Conservation (phyloP, 1,284 basidiomycete genomes). For the Fomitopsis schrenkii region DNA sequence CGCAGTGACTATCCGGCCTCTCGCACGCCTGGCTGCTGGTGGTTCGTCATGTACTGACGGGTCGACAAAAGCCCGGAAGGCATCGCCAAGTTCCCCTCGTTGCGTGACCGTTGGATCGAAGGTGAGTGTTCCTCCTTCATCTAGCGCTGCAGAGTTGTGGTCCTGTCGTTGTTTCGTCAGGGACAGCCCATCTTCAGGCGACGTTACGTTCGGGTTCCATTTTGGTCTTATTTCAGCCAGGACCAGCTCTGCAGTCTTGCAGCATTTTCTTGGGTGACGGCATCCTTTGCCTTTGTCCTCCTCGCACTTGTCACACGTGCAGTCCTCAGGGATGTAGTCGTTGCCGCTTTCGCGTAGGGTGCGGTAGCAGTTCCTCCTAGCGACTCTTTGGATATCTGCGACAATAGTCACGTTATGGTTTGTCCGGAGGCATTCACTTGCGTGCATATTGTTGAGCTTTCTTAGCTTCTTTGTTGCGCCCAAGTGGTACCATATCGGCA, state of each 20-base stretch:
- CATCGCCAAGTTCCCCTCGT: background rate
- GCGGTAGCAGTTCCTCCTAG: background rate
- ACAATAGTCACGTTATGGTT: background rate
- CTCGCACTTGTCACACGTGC: too few relatives aligned
- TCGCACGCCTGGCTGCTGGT: background rate
- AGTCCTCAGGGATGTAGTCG: too few relatives aligned
- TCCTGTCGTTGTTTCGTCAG: too few relatives aligned
- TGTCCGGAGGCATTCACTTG: background rate
- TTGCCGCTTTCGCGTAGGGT: background rate
- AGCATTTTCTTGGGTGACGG: too few relatives aligned
- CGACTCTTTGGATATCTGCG: background rate
- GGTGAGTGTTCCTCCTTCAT: too few relatives aligned
- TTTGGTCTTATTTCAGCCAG: too few relatives aligned
- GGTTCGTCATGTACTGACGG: background rate
- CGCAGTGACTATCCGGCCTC: background rate
- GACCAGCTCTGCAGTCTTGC: too few relatives aligned
- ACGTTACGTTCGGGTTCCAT: too few relatives aligned
- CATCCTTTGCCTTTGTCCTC: too few relatives aligned
- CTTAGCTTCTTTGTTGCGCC: background rate
- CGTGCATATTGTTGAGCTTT: background rate
- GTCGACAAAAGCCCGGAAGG: background rate
- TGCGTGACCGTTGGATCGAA: too few relatives aligned
- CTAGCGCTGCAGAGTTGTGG: too few relatives aligned
- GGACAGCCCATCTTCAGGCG: too few relatives aligned
- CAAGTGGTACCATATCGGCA: slow-evolving; percentile 4